phyloP scores from a whole-genome alignment of 1,284 basidiomycete genomes.

The Pyrrhoderma noxium region DNA sequence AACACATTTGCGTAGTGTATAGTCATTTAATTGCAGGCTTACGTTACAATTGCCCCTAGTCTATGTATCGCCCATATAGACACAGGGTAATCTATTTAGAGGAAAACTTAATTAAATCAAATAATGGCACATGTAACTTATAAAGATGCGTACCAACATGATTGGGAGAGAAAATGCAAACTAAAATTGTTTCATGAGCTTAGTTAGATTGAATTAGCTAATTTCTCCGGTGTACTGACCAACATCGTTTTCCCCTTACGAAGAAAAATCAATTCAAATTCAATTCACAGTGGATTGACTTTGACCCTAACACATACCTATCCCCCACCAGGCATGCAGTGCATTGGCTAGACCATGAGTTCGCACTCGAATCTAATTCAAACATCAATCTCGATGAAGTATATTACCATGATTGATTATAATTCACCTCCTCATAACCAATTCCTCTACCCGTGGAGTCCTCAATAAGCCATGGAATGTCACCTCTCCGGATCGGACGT shows the following conservation, averaged over 20 bases:
- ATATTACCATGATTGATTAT: not conserved
- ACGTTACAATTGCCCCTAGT: slow-evolving; percentile 66
- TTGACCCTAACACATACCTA: slow-evolving; percentile 26
- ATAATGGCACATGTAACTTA: slow-evolving; percentile 6
- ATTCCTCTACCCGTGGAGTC: slow-evolving; percentile 47
- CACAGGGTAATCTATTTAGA: slow-evolving; percentile 55
- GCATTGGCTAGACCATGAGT: slow-evolving; percentile 58
- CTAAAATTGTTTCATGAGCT: slow-evolving; percentile 27
- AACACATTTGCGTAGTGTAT: no score
- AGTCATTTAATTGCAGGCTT: slow-evolving; percentile 20
- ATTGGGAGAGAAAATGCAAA: slow-evolving; percentile 63
- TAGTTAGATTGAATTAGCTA: not conserved
- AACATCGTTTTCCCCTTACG: slow-evolving; percentile 36
- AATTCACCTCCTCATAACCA: slow-evolving; percentile 43
- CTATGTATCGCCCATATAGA: slow-evolving; percentile 70
- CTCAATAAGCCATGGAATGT: slow-evolving; percentile 57
- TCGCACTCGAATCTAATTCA: slow-evolving; percentile 38
- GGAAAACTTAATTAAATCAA: not conserved
- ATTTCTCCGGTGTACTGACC: slow-evolving; percentile 34
- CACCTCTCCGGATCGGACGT: slow-evolving; percentile 38
- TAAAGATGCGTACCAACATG: slow-evolving; percentile 43
- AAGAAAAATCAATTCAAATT: not conserved
- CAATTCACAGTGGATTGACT: not conserved
- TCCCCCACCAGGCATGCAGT: slow-evolving; percentile 43
- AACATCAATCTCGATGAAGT: not conserved